Conservation (phyloP, 192 early-diverging fungal genomes). For the Glomus cerebriforme region DNA sequence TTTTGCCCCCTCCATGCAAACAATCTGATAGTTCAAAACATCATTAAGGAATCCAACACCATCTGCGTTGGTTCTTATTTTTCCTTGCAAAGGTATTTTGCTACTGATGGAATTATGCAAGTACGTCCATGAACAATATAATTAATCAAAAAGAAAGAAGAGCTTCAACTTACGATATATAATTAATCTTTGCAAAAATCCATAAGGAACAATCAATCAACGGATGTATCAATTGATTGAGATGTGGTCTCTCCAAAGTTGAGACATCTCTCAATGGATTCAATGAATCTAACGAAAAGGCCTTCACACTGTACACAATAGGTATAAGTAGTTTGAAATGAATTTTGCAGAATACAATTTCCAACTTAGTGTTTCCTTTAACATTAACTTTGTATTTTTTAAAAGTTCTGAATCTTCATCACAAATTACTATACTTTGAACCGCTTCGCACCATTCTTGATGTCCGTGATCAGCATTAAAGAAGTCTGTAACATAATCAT, state of each 20-base stretch:
- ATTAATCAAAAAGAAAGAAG: neutral
- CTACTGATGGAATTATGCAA: neutral
- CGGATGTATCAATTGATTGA: slow-evolving; percentile 17
- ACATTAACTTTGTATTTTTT: neutral
- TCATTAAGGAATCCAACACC: slow-evolving; percentile 22
- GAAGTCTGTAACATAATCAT: slow-evolving; percentile 16
- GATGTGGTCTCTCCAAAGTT: slow-evolving; percentile 21
- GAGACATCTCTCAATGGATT: slow-evolving; percentile 18
- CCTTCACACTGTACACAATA: neutral
- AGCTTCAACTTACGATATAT: slow-evolving; percentile 14
- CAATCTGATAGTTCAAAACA: slow-evolving; percentile 9
- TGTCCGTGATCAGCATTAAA: slow-evolving; percentile 17
- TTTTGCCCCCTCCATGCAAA: neutral
- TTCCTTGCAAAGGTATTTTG: slow-evolving; percentile 10
- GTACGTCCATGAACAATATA: neutral
- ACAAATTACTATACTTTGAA: slow-evolving; percentile 3
- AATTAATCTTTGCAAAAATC: slow-evolving; percentile 17
- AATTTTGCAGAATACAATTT: neutral
- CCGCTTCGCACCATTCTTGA: slow-evolving; percentile 16
- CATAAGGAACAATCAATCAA: neutral
- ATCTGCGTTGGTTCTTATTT: slow-evolving; percentile 1
- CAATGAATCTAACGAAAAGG: neutral
- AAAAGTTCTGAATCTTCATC: neutral
- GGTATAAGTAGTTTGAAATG: neutral
- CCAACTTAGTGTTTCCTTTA: slow-evolving; percentile 21